phyloP scores from a whole-genome alignment of 768 basidiomycete genomes.

The Fibroporia radiculosa region DNA sequence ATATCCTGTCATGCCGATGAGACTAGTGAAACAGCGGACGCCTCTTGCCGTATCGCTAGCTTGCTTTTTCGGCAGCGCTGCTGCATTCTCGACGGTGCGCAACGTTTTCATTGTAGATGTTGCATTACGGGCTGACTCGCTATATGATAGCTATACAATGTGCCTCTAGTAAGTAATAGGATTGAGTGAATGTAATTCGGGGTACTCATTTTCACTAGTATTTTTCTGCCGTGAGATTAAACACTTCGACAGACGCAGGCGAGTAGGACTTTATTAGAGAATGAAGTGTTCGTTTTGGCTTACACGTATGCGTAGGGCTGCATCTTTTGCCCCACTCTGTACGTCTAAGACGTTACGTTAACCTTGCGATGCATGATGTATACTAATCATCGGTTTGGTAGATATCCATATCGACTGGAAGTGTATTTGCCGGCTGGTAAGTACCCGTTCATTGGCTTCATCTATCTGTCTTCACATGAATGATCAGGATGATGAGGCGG shows the following conservation, averaged over 20 bases:
- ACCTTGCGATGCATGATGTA: background rate
- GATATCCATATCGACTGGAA: slow-evolving; percentile 78
- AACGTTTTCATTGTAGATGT: slow-evolving; percentile 14
- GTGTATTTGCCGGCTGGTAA: slow-evolving; percentile 82
- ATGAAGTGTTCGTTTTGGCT: too few species aligned
- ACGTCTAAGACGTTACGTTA: slow-evolving; percentile 25
- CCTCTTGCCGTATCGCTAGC: slow-evolving; percentile 74
- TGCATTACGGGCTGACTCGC: slow-evolving; percentile 6
- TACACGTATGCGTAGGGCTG: slow-evolving; percentile 48
- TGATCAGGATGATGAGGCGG: slow-evolving; percentile 69
- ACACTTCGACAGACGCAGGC: slow-evolving; percentile 67
- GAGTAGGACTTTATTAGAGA: slow-evolving; percentile 17
- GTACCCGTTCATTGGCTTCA: background rate
- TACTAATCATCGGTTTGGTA: slow-evolving; percentile 21
- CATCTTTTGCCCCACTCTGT: slow-evolving; percentile 91
- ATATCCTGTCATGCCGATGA: slow-evolving; percentile 88
- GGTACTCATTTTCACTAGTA: slow-evolving; percentile 37
- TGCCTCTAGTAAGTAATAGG: slow-evolving; percentile 55
- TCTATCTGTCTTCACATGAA: background rate
- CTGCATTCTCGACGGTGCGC: slow-evolving; percentile 71
- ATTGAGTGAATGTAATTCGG: background rate
- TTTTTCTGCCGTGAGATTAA: slow-evolving; percentile 73
- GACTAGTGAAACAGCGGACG: slow-evolving; percentile 67
- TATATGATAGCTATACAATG: slow-evolving; percentile 62
- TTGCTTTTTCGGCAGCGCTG: slow-evolving; percentile 71